A percentile compares a stretch with the other conserved stretches of the same genome.
These are phyloP conservation scores for Chenopodium berlandieri DNA, from an alignment of 148 eudicot genomes.

Conservation along the genomic window DNA sequence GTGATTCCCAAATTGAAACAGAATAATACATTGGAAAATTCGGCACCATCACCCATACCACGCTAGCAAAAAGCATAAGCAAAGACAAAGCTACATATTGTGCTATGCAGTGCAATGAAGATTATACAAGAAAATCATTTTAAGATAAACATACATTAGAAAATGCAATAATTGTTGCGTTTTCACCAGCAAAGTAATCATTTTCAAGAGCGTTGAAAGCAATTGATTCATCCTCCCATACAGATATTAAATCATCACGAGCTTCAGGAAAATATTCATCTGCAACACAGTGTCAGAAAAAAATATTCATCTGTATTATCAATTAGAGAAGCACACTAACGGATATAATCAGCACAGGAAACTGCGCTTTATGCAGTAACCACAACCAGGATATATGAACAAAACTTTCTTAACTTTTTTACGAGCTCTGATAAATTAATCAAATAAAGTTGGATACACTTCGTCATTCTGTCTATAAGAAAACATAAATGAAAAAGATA, in stretches of 20 bases:
- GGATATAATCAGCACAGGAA: background rate
- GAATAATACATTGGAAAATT: background rate
- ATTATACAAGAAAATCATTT: background rate
- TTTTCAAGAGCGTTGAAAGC: constrained; percentile 63
- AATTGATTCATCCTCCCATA: constrained; percentile 92
- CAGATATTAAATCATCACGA: constrained; percentile 51
- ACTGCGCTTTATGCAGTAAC: background rate
- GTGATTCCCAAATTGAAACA: background rate
- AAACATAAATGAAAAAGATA: too few relatives aligned
- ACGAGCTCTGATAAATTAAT: background rate
- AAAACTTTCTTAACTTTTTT: background rate
- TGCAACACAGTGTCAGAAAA: constrained; percentile 27
- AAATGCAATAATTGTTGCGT: constrained; percentile 45
- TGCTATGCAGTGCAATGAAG: background rate
- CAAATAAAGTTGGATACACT: background rate
- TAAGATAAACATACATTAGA: constrained; percentile 48
- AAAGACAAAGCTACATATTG: background rate
- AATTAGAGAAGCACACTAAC: background rate
- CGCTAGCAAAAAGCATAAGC: background rate
- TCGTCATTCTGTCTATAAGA: background rate
- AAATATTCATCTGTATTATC: background rate
- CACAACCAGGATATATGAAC: background rate
- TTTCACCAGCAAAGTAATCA: constrained; percentile 63
- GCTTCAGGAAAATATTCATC: constrained; percentile 86
- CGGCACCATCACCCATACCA: background rate